Evolutionary conservation across 176 grass and related monocot genomes (phyloP), one percentile per base, ranked within the genome.

Genomic region (Panicum miliaceum): DNA sequence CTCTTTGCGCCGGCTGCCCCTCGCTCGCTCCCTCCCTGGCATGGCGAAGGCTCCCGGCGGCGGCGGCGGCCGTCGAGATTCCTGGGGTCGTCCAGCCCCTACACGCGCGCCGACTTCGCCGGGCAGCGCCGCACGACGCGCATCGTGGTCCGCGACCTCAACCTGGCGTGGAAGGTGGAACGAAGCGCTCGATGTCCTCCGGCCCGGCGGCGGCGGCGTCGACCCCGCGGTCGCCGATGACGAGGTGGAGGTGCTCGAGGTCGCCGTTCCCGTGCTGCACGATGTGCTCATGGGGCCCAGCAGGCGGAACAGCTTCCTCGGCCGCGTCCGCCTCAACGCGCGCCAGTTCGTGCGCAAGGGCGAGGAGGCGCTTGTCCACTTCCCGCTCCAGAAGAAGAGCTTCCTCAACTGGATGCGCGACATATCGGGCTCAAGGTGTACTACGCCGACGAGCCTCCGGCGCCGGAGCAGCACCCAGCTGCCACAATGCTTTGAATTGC

Each of bases 311-410:
- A 91, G 90, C 48, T 93, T 98, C 83, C 93, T 98, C 27, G 93
- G 96, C 59, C 86, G 87, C 87, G 91, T 98, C 71, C 81, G 85
- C 70, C 70, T 98, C 61, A 87, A 98, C 80, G 89, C 89, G 8
- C 83, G 91, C 35, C 89, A 85, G 84, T 90, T 93, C 77, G 93
- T 98, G 62, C 86, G 85, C 56, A 88, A 89, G 88, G 96, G 96
- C 40, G 96, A 95, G 91, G 96, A 98, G 89, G 96, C 96, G 47
- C 85, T 93, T 52, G 90, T 95, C 54, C 85, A 86, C 62, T 95
- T 98, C 47, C 87, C 96, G 40, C 85, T 98, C 26, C 73, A 95
- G 91, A 98, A 93, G 77, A 98, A 95, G 87, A 84, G 51, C 61
- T 83, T 93, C 77, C 92, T 92, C 61, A 72, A 66, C 86, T 98